phyloP scores from a whole-genome alignment of 805 yeast genomes.

The Candida coquimbonensis region DNA sequence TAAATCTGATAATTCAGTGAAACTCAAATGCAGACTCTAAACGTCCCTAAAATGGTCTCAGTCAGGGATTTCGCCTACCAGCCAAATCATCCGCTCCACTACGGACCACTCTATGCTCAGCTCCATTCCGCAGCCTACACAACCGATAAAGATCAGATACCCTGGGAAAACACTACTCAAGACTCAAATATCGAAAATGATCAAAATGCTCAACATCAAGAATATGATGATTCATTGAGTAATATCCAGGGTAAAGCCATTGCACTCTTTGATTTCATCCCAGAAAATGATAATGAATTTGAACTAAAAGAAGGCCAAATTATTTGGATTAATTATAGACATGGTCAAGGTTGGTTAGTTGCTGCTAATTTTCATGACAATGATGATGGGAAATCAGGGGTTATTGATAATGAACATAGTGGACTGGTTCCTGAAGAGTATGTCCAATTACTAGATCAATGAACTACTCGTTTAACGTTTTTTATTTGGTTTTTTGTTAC shows the following conservation, averaged over 20 bases:
- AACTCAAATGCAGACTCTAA: constrained; percentile 4
- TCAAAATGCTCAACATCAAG: constrained; percentile 14
- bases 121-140: constrained; percentile 12
- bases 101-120: constrained; percentile 40
- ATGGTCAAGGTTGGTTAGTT: constrained; percentile 98
- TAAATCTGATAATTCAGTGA: background rate
- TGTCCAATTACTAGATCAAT: constrained; percentile 43
- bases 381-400: constrained; percentile 44
- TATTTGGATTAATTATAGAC: constrained; percentile 80
- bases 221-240: constrained; percentile 4
- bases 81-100: constrained; percentile 59
- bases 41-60: constrained; percentile 21
- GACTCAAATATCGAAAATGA: constrained; percentile 13
- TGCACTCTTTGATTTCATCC: constrained; percentile 82
- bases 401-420: constrained; percentile 29
- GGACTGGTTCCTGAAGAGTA: constrained; percentile 96
- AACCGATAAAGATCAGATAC: background rate
- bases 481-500: background rate
- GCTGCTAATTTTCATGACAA: constrained; percentile 55
- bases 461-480: background rate
- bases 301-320: constrained; percentile 71
- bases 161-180: constrained; percentile 7
- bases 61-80: constrained; percentile 83
- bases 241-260: constrained; percentile 55
- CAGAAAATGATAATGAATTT: constrained; percentile 93